Base-by-base conservation (phyloP, 2,329 filamentous ascomycete species). In the Incumbomyces lentus region DNA sequence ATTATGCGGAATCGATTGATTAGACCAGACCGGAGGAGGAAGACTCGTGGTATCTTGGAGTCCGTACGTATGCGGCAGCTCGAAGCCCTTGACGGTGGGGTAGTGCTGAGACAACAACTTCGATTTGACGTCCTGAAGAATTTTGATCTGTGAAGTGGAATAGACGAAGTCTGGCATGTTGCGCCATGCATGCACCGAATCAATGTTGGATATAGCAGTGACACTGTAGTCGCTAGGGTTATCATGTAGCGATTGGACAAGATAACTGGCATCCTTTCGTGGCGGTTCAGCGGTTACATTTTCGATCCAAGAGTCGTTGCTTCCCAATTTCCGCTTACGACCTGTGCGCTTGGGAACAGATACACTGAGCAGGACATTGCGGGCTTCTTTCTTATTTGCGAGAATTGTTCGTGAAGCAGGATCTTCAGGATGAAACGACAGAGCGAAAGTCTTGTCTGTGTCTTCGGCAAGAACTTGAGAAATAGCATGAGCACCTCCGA, bases 321-420 rank as follows among this genome's bases (percentile, higher is more conserved):
- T 79, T n/a, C 86, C 88, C 55, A 82, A 74, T 67, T 89, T 95
- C 49, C 89, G 78, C 65, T 85, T 94, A 50, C 87, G 78, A 2
- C 89, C 89, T 2, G 88, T 95, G 47, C 86, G 74, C 63, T 82
- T 92, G 0, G 92, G 90, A 1, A 96, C 79, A 0, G 83, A 88
- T 46, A 98, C 74, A 62, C 88, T 89, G 44, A 98, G 72, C 16
- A 96, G 73, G 16, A 96, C 69, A 59, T 95, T 94, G 60, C 88
- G 86, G 8, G 86, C 84, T 16, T 77, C 68, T 29, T 82, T 77
- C 59, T 82, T 84, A 35, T 82, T 81, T 6, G 90, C 95, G 55
- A 83, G 71, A 50, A 95, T 71, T 7, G 86, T 85, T 55, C 84
- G 82, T 57, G 84, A 81, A 58, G 86, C 79, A 2, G 83, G 82